Evolutionary conservation across 2,329 filamentous ascomycete genomes (phyloP), one percentile per base, ranked within the genome.

Genomic region (Colletotrichum liaoningense): DNA sequence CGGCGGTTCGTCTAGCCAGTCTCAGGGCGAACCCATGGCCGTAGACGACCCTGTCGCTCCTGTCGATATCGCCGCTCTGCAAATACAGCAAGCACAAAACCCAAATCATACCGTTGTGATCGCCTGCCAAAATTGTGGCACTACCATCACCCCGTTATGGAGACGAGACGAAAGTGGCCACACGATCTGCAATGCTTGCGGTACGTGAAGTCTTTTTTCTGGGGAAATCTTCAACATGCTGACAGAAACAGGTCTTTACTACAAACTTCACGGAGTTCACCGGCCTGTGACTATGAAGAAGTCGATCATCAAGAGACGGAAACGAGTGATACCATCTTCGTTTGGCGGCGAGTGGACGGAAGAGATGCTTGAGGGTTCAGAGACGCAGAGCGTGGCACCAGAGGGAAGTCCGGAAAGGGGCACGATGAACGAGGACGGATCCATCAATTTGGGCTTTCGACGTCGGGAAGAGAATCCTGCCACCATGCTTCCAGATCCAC

Each of bases 211-310:
- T 38, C 46, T 33, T 28, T 65, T 67, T 35, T 56, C 49, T 56
- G 60, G 54, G 73, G 46, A 67, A 56, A 28, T 68, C 52, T 24
- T 28, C n/a, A 33, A 60, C 57, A 56, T 73, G 58, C 63, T 75
- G 58, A 65, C 74, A 76, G 67, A 77, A 30, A 4, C 76, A 98
- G 95, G 96, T 5, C 86, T 99, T 3, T 99, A 99, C 82, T 95
- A 97, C 85, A 98, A 98, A 83, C 91, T 99, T 3, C 97, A 99
- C 81, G 95, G 95, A 67, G 92, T 95, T 35, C 96, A 98, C 82
- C 90, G 97, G 55, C 97, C 97, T 0, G 94, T 97, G 5, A 95
- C 95, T n/a, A 98, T 99, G 97, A 99, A 98, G 84, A 98, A 98
- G 83, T 93, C 95, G 3, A 94, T 97, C 30, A 99, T 99, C 82